Conservation (phyloP, 2,329 filamentous ascomycete species). For the Colletotrichum tabaci region DNA sequence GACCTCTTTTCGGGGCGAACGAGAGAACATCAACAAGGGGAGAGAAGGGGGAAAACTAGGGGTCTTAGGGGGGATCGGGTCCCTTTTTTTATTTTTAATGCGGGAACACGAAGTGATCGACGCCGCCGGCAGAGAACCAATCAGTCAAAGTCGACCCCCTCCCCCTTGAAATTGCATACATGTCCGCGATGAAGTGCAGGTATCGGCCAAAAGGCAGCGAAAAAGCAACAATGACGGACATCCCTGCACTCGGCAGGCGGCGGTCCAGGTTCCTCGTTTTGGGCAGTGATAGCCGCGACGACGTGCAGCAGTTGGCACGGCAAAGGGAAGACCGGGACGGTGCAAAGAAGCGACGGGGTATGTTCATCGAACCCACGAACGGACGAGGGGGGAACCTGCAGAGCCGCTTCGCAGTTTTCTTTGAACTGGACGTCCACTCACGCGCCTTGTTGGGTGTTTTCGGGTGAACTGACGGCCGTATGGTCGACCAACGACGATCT, state of each 20-base stretch:
- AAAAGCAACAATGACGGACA: background rate
- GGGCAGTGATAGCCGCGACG: constrained; percentile 5
- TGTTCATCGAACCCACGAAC: constrained; percentile 8
- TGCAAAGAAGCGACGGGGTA: constrained; percentile 1
- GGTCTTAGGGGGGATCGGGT: background rate
- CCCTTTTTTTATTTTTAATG: background rate
- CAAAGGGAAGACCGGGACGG: background rate
- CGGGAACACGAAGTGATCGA: constrained; percentile 24
- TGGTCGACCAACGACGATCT: too few relatives aligned
- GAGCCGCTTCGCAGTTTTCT: too few relatives aligned
- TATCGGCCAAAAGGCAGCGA: background rate
- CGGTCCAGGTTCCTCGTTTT: background rate
- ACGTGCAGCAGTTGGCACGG: background rate
- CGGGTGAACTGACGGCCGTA: too few relatives aligned
- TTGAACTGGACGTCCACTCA: too few relatives aligned
- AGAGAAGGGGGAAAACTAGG: background rate
- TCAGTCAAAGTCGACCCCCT: background rate
- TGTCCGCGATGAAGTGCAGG: background rate
- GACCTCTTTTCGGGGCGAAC: background rate
- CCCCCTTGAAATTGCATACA: background rate
- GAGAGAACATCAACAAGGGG: background rate
- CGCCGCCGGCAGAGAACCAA: background rate
- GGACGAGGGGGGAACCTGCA: background rate
- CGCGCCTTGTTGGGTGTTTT: too few relatives aligned
- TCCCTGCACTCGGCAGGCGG: background rate